These are phyloP conservation scores for Elongisporangium anandrum DNA, from an alignment of 352 stramenopile species.

Conservation along the genomic window DNA sequence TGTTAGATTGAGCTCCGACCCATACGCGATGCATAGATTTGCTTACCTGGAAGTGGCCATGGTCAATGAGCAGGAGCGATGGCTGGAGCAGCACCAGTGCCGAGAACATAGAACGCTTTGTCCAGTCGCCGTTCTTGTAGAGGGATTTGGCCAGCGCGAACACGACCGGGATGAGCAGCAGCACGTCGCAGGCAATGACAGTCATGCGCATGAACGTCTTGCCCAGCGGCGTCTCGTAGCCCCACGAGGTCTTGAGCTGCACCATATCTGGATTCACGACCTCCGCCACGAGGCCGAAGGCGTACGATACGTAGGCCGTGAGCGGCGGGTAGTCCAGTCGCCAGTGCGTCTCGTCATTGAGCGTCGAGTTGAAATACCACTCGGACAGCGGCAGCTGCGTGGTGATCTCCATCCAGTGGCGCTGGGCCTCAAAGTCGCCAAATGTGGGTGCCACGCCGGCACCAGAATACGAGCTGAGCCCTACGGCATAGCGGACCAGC, in stretches of 20 bases:
- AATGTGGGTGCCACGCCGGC: conserved; percentile 49
- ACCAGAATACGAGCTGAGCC: conserved; percentile 54
- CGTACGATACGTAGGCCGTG: conserved; percentile 77
- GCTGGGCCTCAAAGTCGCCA: conserved; percentile 95
- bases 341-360: conserved; percentile 92
- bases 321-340: conserved; percentile 95
- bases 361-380: conserved; percentile 88
- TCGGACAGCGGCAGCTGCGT: conserved; percentile 79
- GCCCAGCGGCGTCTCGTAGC: conserved; percentile 65
- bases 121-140: conserved; percentile 22
- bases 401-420: conserved; percentile 97
- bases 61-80: conserved; percentile 89
- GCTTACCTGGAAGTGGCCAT: conserved; percentile 92
- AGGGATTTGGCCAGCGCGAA: conserved; percentile 26
- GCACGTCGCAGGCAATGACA: conserved; percentile 85
- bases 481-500: conserved; percentile 46
- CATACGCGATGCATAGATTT: no score
- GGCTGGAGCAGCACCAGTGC: conserved; percentile 65
- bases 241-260: conserved; percentile 45
- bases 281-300: conserved; percentile 57
- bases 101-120: conserved; percentile 37
- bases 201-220: conserved; percentile 86
- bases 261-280: conserved; percentile 74
- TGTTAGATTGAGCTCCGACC: background rate
- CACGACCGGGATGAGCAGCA: conserved; percentile 73